A percentile compares a stretch with the other conserved stretches of the same genome.
Evolutionary conservation across 2,329 filamentous ascomycete species (phyloP).

Genomic region (Lizonia empirigonia): DNA sequence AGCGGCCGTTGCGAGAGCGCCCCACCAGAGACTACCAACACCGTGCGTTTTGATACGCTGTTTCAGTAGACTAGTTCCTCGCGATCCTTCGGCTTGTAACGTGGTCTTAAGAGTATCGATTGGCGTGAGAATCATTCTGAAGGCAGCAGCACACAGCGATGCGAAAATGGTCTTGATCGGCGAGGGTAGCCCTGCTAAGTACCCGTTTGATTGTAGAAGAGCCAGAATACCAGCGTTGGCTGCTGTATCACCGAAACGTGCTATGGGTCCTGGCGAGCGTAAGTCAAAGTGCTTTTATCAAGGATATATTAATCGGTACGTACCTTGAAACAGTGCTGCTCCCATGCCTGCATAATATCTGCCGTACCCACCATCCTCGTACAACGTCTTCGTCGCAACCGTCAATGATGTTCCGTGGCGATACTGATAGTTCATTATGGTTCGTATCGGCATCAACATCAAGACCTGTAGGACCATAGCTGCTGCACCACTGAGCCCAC

Average conservation of each 20-base stretch:
- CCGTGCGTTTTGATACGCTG: conserved; percentile 35
- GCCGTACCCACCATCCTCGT: conserved; percentile 32
- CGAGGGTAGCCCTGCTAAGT: conserved; percentile 31
- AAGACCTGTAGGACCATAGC: conserved; percentile 40
- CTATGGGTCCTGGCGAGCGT: conserved; percentile 25
- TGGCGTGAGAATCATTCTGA: conserved; percentile 36
- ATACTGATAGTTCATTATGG: conserved; percentile 43
- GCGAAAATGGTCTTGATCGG: conserved; percentile 38
- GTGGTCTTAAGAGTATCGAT: conserved; percentile 41
- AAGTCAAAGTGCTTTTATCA: background rate
- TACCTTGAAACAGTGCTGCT: conserved; percentile 34
- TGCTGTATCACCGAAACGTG: conserved; percentile 39
- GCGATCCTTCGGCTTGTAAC: conserved; percentile 33
- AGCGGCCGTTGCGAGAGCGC: conserved; percentile 38
- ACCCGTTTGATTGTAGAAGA: conserved; percentile 34
- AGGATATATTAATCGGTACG: background rate
- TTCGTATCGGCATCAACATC: conserved; percentile 39
- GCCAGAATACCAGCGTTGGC: conserved; percentile 40
- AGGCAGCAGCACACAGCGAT: conserved; percentile 33
- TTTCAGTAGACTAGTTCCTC: conserved; percentile 28
- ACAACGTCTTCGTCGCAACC: conserved; percentile 33
- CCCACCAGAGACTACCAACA: conserved; percentile 39
- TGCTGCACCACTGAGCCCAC: conserved; percentile 37
- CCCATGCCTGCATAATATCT: conserved; percentile 37
- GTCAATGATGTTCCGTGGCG: conserved; percentile 34